Percentiles rank a stretch among this genome's conserved stretches.
phyloP scores from a whole-genome alignment of 495 filamentous ascomycete species.

The Niebla homalea region DNA sequence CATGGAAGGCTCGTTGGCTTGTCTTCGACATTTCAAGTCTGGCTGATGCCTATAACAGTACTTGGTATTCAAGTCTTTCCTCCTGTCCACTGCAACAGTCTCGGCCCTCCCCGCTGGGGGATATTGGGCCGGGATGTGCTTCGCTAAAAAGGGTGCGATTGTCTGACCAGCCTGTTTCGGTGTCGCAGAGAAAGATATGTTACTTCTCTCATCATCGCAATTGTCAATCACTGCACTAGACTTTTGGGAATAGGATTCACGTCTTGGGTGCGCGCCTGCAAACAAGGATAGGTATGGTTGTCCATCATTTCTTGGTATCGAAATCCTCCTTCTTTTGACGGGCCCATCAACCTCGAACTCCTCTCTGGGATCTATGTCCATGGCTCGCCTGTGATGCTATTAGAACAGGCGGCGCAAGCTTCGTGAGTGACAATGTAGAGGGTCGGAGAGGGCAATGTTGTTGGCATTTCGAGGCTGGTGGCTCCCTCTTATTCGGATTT shows the following conservation, averaged over 20 bases:
- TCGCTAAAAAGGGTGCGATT: constrained; percentile 70
- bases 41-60: constrained; percentile 95
- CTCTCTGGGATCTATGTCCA: too few species aligned
- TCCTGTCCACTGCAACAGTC: constrained; percentile 25
- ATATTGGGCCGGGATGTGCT: constrained; percentile 76
- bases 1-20: constrained; percentile 92
- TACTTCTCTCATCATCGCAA: constrained; percentile 8
- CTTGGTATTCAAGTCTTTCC: constrained; percentile 57
- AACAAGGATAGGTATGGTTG: background rate
- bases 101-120: constrained; percentile 45
- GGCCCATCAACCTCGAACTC: background rate
- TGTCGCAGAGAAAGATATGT: constrained; percentile 21
- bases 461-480: too few species aligned
- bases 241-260: background rate
- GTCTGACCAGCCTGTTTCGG: constrained; percentile 37
- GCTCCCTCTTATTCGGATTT: too few species aligned
- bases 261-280: background rate
- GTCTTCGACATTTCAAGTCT: constrained; percentile 82
- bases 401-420: too few species aligned
- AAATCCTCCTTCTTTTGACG: constrained; percentile 9
- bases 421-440: too few species aligned
- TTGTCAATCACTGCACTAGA: background rate
- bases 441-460: too few species aligned
- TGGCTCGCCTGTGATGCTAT: too few species aligned
- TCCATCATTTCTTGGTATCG: background rate